Conservation (phyloP, 2,329 filamentous ascomycete genomes). For the Talaromyces sp. region DNA sequence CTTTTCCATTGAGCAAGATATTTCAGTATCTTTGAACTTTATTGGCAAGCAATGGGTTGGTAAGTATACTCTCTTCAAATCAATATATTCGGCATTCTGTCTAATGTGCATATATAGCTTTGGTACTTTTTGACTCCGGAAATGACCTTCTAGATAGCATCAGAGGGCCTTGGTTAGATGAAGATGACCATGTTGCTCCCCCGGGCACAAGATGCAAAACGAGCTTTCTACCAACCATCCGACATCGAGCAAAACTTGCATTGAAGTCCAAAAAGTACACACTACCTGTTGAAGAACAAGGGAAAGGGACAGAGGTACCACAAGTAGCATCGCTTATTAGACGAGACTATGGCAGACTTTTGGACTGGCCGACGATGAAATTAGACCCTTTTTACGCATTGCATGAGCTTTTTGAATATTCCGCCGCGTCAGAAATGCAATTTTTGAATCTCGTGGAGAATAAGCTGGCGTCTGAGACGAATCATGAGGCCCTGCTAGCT, state of each 20-base stretch:
- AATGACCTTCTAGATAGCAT: not conserved
- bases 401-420: conserved; percentile 5
- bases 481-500: not conserved
- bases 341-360: not conserved
- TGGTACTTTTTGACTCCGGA: not conserved
- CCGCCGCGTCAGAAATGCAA: conserved; percentile 1
- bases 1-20: conserved; percentile 5
- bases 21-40: not conserved
- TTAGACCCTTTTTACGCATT: conserved; percentile 9
- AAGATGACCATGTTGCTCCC: not conserved
- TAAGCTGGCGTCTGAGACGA: not conserved
- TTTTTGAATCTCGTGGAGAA: conserved; percentile 2
- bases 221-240: not conserved
- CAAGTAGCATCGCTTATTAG: not conserved
- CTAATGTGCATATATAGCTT: not conserved
- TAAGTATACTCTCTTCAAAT: not conserved
- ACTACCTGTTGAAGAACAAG: not conserved
- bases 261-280: not conserved
- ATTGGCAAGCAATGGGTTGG: not conserved
- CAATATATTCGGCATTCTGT: not conserved
- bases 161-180: not conserved
- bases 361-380: not conserved
- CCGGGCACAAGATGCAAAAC: not conserved
- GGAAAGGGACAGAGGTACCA: not conserved
- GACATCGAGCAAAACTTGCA: not conserved